Evolutionary conservation across 805 yeast species (phyloP), one percentile per base, ranked within the genome.

Genomic region (Lipomyces sp.): DNA sequence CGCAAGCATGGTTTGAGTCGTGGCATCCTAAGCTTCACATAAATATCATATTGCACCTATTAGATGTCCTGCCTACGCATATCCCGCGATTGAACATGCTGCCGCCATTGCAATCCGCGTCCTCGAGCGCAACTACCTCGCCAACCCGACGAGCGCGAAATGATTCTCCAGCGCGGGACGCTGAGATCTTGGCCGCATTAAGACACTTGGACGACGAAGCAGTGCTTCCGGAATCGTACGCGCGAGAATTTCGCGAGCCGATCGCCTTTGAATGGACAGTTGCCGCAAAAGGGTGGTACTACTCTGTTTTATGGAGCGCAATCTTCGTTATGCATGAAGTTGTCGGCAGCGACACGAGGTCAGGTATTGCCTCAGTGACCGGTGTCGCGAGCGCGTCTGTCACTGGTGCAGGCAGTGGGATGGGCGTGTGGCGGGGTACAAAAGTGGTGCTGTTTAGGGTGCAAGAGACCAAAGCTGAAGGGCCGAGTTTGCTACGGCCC

Each of bases 231-330:
- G 34, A 37, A 13, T 35, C 64, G 7, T 67, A 62, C 35, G 39
- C 53, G 29, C 65, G 69, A 39, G 33, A 54, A 37, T 65, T 70
- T 48, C 62, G 18, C 34, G 69, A 64, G 53, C 66, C 83, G 2
- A 78, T 88, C 68, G 80, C 75, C 65, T 88, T 90, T 71, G 75
- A 78, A 4, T 90, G 96, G 96, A 83, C 85, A 51, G 79, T 78
- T 62, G 73, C 81, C 32, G 86, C 90, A 0, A 77, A 90, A 32
- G 93, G 92, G 0, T 90, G 96, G 96, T 90, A 90, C 76, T 81
- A 83, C 51, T 83, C 89, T 3, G 78, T 89, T 8, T 72, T 90
- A 33, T 89, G 90, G 87, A 85, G 87, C 1, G 77, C 80, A 39
- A 82, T 89, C 0, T 89, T 81, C 71, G 70, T 66, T 33, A 54